Percentiles rank a stretch among this genome's conserved stretches.
These are phyloP conservation scores for Avena sativa DNA, from an alignment of 176 grass and related monocot genomes.

Conservation along the genomic window DNA sequence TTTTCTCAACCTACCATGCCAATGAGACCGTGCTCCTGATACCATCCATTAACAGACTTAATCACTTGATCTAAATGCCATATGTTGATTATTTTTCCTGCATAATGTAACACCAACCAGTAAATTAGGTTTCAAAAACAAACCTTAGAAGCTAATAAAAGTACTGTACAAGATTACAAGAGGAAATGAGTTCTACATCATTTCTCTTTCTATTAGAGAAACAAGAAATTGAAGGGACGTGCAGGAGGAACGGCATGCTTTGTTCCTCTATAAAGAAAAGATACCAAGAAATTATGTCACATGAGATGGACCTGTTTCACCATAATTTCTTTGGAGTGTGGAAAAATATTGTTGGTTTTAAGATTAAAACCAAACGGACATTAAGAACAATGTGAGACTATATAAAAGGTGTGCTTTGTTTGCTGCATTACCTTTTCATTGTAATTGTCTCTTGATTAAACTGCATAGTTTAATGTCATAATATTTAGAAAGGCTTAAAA, in stretches of 20 bases:
- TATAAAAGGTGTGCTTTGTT: constrained; percentile 17
- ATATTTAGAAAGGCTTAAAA: not conserved
- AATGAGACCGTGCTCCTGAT: constrained; percentile 80
- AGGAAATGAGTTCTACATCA: not conserved
- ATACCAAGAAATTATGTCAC: constrained; percentile 10
- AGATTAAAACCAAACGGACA: constrained; percentile 13
- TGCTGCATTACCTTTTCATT: constrained; percentile 3
- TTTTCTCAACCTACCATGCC: constrained; percentile 64
- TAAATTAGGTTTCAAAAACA: constrained; percentile 25
- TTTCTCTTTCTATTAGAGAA: constrained; percentile 24
- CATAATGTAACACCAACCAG: constrained; percentile 60
- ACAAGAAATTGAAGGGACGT: not conserved
- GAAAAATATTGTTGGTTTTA: not conserved
- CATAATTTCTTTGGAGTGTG: not conserved
- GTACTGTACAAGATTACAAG: constrained; percentile 15
- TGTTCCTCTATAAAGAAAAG: constrained; percentile 29
- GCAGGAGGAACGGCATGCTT: not conserved
- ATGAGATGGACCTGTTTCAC: not conserved
- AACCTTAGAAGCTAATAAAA: not conserved
- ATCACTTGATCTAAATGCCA: constrained; percentile 90
- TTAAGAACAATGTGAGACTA: not conserved
- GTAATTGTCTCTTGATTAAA: not conserved
- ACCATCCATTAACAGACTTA: constrained; percentile 89
- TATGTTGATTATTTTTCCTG: constrained; percentile 96
- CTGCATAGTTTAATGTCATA: not conserved